Evolutionary conservation across 768 basidiomycete species (phyloP), one percentile per base, ranked within the genome.

Genomic region (Boletus patriciae): DNA sequence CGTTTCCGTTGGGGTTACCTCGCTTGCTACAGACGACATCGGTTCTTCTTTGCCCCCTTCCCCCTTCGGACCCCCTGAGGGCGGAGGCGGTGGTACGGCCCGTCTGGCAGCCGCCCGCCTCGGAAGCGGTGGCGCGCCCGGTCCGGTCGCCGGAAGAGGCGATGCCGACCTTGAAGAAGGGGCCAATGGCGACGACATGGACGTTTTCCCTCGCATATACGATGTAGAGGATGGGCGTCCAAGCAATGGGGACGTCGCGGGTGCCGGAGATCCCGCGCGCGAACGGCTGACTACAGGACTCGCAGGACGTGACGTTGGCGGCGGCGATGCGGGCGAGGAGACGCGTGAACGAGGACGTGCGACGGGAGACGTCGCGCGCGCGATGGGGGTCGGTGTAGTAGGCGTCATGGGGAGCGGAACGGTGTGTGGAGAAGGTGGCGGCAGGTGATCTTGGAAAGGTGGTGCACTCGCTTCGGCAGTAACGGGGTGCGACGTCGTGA

Each of bases 51-150:
- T 62, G 23, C 11, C 34, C 8, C 18, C 50, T 40, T 53, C 50
- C 27, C 13, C 55, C 19, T 46, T 58, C 1, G 27, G 25, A 7
- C 18, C 46, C 19, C 10, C 48, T 2, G 44, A 19, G n/a, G 52
- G 12, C 4, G 58, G 46, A 10, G 66, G 76, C 2, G 75, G 63
- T 41, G 70, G 70, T 4, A 62, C 68, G 23, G 52, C 58, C 7
- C 72, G 74, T 21, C 88, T 78, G 1, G 80, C 83, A 46, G 85
- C 80, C 0, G 88, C 88, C 44, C 88, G 76, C 41, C 85, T 78
- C 0, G 88, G 88, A 23, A 90, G 69, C 3, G 87, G 88, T 0
- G 88, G 87, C 7, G 75, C 73, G 1, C 61, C 57, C 2, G 59
- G 52, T 16, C 62, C 62, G 0, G 46, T 46, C 1, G 34, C 44